These are phyloP conservation scores for Rhynchospora breviuscula DNA, from an alignment of 176 grass and related monocot species.

Conservation along the genomic window DNA sequence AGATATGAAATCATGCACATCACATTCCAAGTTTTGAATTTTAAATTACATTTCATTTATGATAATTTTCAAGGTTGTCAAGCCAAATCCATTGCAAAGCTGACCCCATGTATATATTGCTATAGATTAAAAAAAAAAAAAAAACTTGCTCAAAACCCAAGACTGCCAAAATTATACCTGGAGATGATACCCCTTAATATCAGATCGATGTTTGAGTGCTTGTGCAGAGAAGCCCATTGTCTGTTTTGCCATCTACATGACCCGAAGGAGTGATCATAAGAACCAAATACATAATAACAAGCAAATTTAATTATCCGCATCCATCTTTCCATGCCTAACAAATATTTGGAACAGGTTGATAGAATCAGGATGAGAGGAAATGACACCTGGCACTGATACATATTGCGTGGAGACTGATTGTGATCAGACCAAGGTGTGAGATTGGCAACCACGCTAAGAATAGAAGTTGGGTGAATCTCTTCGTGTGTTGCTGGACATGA, in stretches of 20 bases:
- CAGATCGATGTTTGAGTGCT: conserved; percentile 71
- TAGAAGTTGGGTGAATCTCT: conserved; percentile 92
- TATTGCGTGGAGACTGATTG: conserved; percentile 96
- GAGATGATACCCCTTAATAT: conserved; percentile 85
- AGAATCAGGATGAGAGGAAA: conserved; percentile 15
- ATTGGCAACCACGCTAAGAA: conserved; percentile 95
- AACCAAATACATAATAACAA: conserved; percentile 13
- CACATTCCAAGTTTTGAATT: not conserved
- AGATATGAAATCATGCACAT: not conserved
- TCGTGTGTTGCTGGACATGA: conserved; percentile 79
- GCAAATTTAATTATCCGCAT: not conserved
- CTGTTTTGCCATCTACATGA: conserved; percentile 86
- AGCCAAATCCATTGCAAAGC: not conserved
- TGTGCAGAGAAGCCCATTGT: conserved; percentile 96
- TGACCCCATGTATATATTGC: not conserved
- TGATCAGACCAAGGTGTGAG: conserved; percentile 97
- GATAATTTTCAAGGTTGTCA: not conserved
- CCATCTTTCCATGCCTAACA: conserved; percentile 6
- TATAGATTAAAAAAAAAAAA: not conserved
- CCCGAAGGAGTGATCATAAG: conserved; percentile 17
- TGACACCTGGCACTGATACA: conserved; percentile 96
- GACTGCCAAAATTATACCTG: conserved; percentile 53
- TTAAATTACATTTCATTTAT: not conserved
- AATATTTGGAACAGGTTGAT: not conserved
- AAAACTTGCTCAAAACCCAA: not conserved